phyloP scores from a whole-genome alignment of 495 filamentous ascomycete species.

The Aspergillus conjunctus region DNA sequence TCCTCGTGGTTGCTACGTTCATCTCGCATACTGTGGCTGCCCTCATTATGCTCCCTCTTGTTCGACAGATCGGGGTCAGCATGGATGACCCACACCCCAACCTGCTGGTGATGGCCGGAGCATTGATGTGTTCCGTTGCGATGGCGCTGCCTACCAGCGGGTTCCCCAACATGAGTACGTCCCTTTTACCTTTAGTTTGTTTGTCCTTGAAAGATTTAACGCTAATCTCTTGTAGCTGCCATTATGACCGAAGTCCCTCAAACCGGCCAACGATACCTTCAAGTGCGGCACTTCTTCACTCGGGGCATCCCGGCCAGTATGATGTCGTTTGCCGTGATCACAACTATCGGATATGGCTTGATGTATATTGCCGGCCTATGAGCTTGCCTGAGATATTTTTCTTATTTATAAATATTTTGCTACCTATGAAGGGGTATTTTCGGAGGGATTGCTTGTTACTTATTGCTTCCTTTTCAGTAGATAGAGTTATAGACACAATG shows the following conservation, averaged over 20 bases:
- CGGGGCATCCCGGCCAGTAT: slow-evolving; percentile 85
- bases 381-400: not conserved
- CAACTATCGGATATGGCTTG: slow-evolving; percentile 83
- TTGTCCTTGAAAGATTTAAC: slow-evolving; percentile 6
- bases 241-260: slow-evolving; percentile 98
- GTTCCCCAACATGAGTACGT: slow-evolving; percentile 99
- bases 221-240: slow-evolving; percentile 63
- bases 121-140: slow-evolving; percentile 67
- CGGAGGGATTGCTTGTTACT: too few species aligned
- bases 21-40: slow-evolving; percentile 98
- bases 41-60: slow-evolving; percentile 90
- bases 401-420: not conserved
- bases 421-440: not conserved
- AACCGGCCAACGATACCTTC: slow-evolving; percentile 86
- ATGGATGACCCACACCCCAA: slow-evolving; percentile 94
- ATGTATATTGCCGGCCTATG: slow-evolving; percentile 80
- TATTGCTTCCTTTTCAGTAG: not conserved
- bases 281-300: slow-evolving; percentile 91
- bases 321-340: slow-evolving; percentile 76
- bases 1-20: slow-evolving; percentile 93
- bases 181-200: slow-evolving; percentile 12
- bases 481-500: slow-evolving; percentile 27
- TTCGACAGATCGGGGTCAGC: slow-evolving; percentile 75
- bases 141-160: slow-evolving; percentile 96
- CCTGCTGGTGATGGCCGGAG: slow-evolving; percentile 84